phyloP scores from a whole-genome alignment of 2,329 filamentous ascomycete species.

The Pestalotiopsis sp. region DNA sequence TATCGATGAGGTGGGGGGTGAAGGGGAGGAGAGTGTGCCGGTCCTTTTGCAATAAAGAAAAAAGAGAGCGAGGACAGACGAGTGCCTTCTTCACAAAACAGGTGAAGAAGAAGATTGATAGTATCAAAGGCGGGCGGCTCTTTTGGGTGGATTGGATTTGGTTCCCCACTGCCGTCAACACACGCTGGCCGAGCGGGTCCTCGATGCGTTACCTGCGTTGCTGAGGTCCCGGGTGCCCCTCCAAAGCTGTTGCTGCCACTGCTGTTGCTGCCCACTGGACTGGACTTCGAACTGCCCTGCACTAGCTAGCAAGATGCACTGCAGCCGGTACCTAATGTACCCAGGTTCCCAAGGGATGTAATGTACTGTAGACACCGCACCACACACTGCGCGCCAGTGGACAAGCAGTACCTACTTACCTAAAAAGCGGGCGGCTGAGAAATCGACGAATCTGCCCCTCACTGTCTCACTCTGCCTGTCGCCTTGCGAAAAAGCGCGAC shows the following conservation, averaged over 20 bases:
- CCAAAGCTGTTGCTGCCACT: background rate
- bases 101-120: slow-evolving; percentile 7
- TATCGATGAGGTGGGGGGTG: background rate
- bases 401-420: background rate
- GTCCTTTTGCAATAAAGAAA: background rate
- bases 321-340: background rate
- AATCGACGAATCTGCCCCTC: slow-evolving; percentile 11
- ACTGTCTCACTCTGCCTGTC: slow-evolving; percentile 2
- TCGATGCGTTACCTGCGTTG: background rate
- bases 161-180: slow-evolving; percentile 6
- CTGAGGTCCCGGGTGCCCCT: background rate
- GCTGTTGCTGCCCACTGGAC: background rate
- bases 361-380: background rate
- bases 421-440: slow-evolving; percentile 12
- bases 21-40: background rate
- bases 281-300: background rate
- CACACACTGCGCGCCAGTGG: background rate
- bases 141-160: background rate
- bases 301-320: background rate
- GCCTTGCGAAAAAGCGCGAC: slow-evolving; percentile 1
- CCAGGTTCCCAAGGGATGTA: background rate
- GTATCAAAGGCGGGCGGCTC: slow-evolving; percentile 13
- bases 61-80: slow-evolving; percentile 1
- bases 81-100: slow-evolving; percentile 9
- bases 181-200: background rate